These are phyloP conservation scores for Wickerhamiella lipophila DNA, from an alignment of 805 yeast species.

Conservation along the genomic window DNA sequence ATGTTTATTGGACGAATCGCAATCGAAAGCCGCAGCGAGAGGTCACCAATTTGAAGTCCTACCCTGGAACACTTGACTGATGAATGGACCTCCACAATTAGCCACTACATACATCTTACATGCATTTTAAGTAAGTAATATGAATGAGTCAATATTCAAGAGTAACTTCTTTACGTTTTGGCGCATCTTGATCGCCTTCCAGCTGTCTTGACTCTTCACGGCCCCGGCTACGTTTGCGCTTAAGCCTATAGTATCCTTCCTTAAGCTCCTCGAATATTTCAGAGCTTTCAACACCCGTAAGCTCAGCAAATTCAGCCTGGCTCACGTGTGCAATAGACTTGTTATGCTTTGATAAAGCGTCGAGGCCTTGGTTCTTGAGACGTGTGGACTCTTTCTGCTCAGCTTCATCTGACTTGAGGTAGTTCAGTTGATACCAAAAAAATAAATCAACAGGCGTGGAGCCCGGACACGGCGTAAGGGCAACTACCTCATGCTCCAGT, in stretches of 20 bases:
- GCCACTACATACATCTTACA: too few relatives aligned
- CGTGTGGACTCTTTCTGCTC: neutral
- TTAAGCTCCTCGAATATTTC: neutral
- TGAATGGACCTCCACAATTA: too few relatives aligned
- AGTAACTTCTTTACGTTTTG: neutral
- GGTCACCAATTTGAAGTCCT: too few relatives aligned
- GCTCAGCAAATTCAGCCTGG: neutral
- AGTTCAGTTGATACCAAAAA: neutral
- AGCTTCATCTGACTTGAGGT: neutral
- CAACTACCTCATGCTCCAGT: neutral
- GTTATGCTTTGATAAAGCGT: neutral
- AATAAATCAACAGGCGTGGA: constrained; percentile 13
- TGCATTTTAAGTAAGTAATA: too few relatives aligned
- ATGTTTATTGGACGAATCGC: too few relatives aligned
- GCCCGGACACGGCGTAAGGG: constrained; percentile 1
- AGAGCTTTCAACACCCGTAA: neutral
- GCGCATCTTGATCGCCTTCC: neutral
- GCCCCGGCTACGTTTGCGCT: neutral
- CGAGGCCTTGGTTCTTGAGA: neutral
- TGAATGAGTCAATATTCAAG: too few relatives aligned
- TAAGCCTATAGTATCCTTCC: neutral
- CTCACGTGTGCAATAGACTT: neutral
- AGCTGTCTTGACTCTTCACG: neutral
- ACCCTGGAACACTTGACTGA: too few relatives aligned
- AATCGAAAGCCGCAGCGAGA: too few relatives aligned